Percentiles rank a stretch among this genome's conserved stretches.
Evolutionary conservation across 768 basidiomycete species (phyloP).

Genomic region (Heimioporus sp.): DNA sequence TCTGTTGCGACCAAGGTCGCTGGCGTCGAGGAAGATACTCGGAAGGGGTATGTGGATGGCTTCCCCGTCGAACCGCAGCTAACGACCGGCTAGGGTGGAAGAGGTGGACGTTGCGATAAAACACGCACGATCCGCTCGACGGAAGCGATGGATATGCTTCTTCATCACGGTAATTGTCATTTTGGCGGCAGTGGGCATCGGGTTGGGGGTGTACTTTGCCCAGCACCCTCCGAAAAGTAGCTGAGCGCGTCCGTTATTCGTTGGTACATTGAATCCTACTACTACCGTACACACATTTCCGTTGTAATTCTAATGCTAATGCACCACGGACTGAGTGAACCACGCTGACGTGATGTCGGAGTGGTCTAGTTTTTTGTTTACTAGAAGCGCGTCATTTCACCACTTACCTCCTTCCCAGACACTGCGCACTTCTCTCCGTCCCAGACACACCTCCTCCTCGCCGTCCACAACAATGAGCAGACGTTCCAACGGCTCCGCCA

Average conservation of each 20-base stretch:
- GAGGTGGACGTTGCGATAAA: slow-evolving; percentile 68
- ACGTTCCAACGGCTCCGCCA: slow-evolving; percentile 27
- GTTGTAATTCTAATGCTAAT: too few species aligned
- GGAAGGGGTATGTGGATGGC: slow-evolving; percentile 55
- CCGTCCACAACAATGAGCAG: slow-evolving; percentile 22
- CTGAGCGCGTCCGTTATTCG: too few species aligned
- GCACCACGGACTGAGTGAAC: background rate
- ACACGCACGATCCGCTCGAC: slow-evolving; percentile 67
- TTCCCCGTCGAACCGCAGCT: background rate
- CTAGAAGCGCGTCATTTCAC: slow-evolving; percentile 20
- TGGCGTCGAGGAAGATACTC: slow-evolving; percentile 65
- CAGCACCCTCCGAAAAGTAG: slow-evolving; percentile 2
- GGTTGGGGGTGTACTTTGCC: slow-evolving; percentile 29
- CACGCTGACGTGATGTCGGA: slow-evolving; percentile 19
- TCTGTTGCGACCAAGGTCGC: slow-evolving; percentile 60
- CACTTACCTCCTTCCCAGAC: background rate
- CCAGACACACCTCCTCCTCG: background rate
- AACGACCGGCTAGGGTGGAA: slow-evolving; percentile 41
- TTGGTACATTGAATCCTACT: too few species aligned
- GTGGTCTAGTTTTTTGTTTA: slow-evolving; percentile 12
- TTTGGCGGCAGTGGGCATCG: slow-evolving; percentile 41
- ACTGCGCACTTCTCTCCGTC: background rate
- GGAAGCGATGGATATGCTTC: slow-evolving; percentile 88
- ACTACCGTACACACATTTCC: too few species aligned
- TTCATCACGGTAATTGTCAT: slow-evolving; percentile 56